These are phyloP conservation scores for Ostreobium quekettii DNA, from an alignment of 139 green algal species.

Conservation along the genomic window DNA sequence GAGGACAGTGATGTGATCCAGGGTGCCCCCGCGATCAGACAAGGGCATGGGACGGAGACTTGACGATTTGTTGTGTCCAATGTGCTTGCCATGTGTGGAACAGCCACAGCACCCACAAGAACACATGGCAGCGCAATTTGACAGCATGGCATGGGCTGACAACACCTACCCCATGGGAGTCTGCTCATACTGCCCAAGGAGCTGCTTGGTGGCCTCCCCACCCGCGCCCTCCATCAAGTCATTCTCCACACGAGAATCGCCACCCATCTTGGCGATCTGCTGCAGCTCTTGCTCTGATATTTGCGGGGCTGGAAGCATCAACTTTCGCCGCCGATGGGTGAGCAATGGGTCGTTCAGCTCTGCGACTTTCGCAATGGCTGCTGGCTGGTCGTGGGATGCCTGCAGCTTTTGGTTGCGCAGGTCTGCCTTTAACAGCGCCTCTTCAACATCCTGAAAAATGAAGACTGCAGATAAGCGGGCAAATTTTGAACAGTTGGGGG, in stretches of 20 bases:
- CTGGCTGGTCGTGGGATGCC: conserved; percentile 43
- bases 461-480: neutral
- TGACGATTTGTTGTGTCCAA: no score
- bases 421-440: conserved; percentile 76
- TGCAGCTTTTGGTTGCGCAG: conserved; percentile 60
- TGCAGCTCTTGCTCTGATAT: conserved; percentile 85
- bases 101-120: no score
- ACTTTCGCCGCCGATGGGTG: conserved; percentile 55
- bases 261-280: conserved; percentile 71
- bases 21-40: no score
- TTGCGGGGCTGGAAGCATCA: conserved; percentile 85
- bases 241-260: conserved; percentile 26
- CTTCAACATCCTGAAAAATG: conserved; percentile 69
- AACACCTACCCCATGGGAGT: conserved; percentile 35
- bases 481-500: no score
- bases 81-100: no score
- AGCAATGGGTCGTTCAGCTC: conserved; percentile 59
- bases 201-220: conserved; percentile 55
- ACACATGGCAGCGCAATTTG: no score
- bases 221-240: conserved; percentile 46
- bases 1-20: no score
- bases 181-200: conserved; percentile 69
- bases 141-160: no score
- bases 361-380: conserved; percentile 47
- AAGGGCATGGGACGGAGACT: no score